Conservation (phyloP, 495 filamentous ascomycete species). For the Trichocladium uniseriatum region DNA sequence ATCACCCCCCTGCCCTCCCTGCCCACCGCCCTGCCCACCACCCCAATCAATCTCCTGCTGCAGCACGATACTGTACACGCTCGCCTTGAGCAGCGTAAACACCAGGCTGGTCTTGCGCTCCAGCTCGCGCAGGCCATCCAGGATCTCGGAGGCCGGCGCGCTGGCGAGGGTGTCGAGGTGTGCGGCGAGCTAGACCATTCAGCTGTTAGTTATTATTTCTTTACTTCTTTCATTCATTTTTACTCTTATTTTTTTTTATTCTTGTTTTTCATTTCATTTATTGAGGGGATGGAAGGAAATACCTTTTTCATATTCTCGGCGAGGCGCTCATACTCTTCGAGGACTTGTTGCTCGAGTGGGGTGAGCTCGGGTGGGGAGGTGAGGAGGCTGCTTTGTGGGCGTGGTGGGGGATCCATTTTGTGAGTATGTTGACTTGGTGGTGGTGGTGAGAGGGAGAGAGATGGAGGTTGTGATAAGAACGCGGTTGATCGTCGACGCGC, state of each 20-base stretch:
- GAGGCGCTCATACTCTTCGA: conserved; percentile 84
- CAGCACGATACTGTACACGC: conserved; percentile 95
- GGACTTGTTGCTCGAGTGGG: conserved; percentile 83
- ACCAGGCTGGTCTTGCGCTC: conserved; percentile 92
- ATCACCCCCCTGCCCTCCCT: not conserved
- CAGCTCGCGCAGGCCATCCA: conserved; percentile 76
- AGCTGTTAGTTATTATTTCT: too few species aligned
- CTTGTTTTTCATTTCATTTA: not conserved
- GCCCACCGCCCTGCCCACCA: conserved; percentile 6
- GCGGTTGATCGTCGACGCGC: conserved; percentile 5
- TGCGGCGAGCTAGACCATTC: conserved; percentile 55
- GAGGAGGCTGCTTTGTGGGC: conserved; percentile 15
- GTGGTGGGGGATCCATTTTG: conserved; percentile 25
- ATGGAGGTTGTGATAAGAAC: not conserved
- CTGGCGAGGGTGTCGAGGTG: conserved; percentile 53
- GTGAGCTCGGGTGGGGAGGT: conserved; percentile 48
- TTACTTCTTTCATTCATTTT: too few species aligned
- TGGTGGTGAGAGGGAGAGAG: not conserved
- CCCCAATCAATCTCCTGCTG: conserved; percentile 83
- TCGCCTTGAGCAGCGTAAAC: conserved; percentile 91
- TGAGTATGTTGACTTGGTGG: not conserved
- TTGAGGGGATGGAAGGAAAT: too few species aligned
- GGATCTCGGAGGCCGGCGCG: conserved; percentile 57
- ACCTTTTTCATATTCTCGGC: conserved; percentile 89
- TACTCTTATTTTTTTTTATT: not conserved